Evolutionary conservation across 352 stramenopile genomes (phyloP).

Genomic region (Phytopythium chamaehyphon): DNA sequence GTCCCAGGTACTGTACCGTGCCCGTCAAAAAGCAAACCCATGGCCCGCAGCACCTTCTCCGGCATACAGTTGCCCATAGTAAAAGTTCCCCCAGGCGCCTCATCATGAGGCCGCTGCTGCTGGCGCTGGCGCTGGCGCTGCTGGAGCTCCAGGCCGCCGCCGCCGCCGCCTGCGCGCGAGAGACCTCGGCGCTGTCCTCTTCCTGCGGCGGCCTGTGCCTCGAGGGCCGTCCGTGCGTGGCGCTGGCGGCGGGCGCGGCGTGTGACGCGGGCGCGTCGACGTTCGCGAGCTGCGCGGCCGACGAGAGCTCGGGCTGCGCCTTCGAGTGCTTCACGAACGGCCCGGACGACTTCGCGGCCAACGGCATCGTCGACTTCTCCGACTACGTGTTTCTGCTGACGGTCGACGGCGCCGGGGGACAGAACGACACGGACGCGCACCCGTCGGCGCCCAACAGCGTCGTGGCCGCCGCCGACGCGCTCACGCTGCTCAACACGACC

Average conservation of each 20-base stretch:
- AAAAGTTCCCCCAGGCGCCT: too few relatives aligned
- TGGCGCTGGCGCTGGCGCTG: slow-evolving; percentile 5
- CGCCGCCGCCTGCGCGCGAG: slow-evolving; percentile 28
- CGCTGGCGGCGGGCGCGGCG: slow-evolving; percentile 22
- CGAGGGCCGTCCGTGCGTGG: slow-evolving; percentile 47
- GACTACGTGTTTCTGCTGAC: slow-evolving; percentile 55
- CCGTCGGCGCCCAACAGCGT: slow-evolving; percentile 34
- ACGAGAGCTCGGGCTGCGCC: slow-evolving; percentile 18
- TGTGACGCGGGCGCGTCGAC: slow-evolving; percentile 19
- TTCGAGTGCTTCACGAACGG: slow-evolving; percentile 60
- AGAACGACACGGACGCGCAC: slow-evolving; percentile 21
- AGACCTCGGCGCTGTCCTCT: slow-evolving; percentile 43
- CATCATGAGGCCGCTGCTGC: slow-evolving; percentile 3
- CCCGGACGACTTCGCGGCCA: slow-evolving; percentile 31
- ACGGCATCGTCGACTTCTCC: slow-evolving; percentile 41
- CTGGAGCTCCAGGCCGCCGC: slow-evolving; percentile 1
- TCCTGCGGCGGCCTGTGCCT: slow-evolving; percentile 44
- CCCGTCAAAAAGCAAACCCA: too few relatives aligned
- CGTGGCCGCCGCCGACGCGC: slow-evolving; percentile 24
- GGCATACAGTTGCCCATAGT: too few relatives aligned
- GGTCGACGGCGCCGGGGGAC: slow-evolving; percentile 9
- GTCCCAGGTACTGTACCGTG: too few relatives aligned
- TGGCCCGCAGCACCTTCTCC: too few relatives aligned
- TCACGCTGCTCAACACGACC: slow-evolving; percentile 24
- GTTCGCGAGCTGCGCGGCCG: slow-evolving; percentile 12